Evolutionary conservation across 495 filamentous ascomycete genomes (phyloP).

Genomic region (Daldinia concentrica): DNA sequence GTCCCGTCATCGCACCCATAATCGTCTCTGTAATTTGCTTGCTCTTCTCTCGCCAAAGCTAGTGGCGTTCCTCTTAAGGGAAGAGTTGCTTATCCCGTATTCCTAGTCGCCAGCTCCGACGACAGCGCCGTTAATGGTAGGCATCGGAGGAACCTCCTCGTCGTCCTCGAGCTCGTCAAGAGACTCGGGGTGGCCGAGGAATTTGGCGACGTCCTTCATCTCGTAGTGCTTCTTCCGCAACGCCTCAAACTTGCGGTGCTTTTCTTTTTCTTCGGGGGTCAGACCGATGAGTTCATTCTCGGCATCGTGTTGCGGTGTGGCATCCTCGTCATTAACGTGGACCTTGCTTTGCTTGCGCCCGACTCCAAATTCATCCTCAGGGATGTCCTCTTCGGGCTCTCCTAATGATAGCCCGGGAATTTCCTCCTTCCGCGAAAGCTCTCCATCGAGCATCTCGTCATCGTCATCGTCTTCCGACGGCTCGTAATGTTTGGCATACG

Average conservation of each 20-base stretch:
- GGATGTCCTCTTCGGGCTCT: conserved; percentile 83
- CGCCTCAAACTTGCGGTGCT: conserved; percentile 90
- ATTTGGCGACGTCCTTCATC: conserved; percentile 92
- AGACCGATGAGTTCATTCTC: conserved; percentile 68
- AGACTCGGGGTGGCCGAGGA: conserved; percentile 76
- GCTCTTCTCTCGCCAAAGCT: conserved; percentile 5
- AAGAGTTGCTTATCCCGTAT: conserved; percentile 12
- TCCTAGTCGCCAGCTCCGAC: conserved; percentile 43
- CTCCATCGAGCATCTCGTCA: conserved; percentile 82
- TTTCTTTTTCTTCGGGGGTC: conserved; percentile 81
- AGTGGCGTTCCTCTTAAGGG: conserved; percentile 2
- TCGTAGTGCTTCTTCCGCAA: conserved; percentile 96
- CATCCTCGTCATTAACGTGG: conserved; percentile 68
- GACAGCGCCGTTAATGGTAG: conserved; percentile 48
- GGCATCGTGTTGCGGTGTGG: conserved; percentile 56
- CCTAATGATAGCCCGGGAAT: conserved; percentile 93
- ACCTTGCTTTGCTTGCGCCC: conserved; percentile 72
- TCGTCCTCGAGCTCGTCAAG: conserved; percentile 61
- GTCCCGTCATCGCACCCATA: conserved; percentile 16
- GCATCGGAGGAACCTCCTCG: conserved; percentile 48
- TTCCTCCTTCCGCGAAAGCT: conserved; percentile 66
- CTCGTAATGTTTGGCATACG: conserved; percentile 91
- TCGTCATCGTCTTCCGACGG: conserved; percentile 83
- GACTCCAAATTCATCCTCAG: conserved; percentile 54
- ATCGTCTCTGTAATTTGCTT: conserved; percentile 10